Conservation (phyloP, 2,329 filamentous ascomycete species). For the Paraphoma chrysanthemicola region DNA sequence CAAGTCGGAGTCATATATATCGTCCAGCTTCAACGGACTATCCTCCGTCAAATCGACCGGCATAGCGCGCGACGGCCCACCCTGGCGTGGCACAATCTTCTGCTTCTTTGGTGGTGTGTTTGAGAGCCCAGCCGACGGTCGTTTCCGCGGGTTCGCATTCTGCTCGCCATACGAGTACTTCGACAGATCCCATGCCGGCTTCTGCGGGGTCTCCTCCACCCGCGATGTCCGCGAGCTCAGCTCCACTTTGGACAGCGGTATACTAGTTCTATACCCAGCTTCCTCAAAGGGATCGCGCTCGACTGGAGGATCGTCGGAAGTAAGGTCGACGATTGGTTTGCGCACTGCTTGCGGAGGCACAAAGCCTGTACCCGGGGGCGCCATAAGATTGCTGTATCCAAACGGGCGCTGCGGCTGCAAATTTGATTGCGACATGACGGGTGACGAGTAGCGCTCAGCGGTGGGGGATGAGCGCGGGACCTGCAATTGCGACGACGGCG, state of each 20-base stretch:
- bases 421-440: conserved; percentile 30
- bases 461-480: conserved; percentile 89
- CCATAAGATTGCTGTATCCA: conserved; percentile 68
- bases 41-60: conserved; percentile 37
- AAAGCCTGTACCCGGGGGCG: conserved; percentile 77
- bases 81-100: conserved; percentile 32
- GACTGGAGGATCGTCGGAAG: conserved; percentile 54
- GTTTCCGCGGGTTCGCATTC: conserved; percentile 30
- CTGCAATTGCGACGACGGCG: conserved; percentile 65
- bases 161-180: conserved; percentile 29
- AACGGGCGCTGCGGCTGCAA: conserved; percentile 75
- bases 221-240: conserved; percentile 26
- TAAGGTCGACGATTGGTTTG: conserved; percentile 48
- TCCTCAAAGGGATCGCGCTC: conserved; percentile 58
- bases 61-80: conserved; percentile 41
- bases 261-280: conserved; percentile 58
- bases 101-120: conserved; percentile 33
- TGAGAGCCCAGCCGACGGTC: conserved; percentile 26
- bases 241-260: conserved; percentile 65
- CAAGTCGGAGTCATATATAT: conserved; percentile 55
- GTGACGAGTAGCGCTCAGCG: conserved; percentile 46
- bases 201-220: conserved; percentile 45
- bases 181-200: conserved; percentile 36
- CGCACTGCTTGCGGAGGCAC: conserved; percentile 54
- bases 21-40: conserved; percentile 24